These are phyloP conservation scores for Rhododendron mucronatum DNA, from an alignment of 148 eudicot genomes.

Conservation along the genomic window DNA sequence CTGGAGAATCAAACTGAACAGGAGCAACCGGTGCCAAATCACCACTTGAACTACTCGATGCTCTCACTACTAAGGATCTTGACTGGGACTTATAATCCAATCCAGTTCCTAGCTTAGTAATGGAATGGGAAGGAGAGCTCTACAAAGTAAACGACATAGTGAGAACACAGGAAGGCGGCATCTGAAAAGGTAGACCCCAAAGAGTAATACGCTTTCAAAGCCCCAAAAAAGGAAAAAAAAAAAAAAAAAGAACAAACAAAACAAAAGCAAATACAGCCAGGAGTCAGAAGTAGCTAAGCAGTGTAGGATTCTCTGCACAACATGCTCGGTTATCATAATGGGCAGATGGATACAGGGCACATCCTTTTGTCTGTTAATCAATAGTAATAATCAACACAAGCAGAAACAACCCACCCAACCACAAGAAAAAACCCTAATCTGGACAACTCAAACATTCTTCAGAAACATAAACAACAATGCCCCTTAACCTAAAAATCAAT, in stretches of 20 bases:
- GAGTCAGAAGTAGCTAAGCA: neutral
- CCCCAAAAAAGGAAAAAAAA: neutral
- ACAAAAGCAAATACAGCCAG: neutral
- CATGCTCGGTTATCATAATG: neutral
- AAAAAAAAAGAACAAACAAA: neutral
- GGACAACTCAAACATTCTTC: neutral
- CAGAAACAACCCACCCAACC: neutral
- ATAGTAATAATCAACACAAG: neutral
- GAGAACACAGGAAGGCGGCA: slow-evolving; percentile 14
- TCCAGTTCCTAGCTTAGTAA: slow-evolving; percentile 45
- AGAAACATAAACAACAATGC: neutral
- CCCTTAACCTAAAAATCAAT: no score
- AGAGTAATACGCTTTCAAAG: neutral
- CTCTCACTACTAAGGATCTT: slow-evolving; percentile 57
- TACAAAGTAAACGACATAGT: slow-evolving; percentile 19
- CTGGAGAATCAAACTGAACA: slow-evolving; percentile 68
- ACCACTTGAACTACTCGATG: slow-evolving; percentile 48
- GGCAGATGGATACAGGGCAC: no score
- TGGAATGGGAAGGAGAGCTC: slow-evolving; percentile 39
- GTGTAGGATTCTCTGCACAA: neutral
- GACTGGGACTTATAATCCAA: slow-evolving; percentile 30
- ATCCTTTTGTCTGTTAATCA: neutral
- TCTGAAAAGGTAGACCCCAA: neutral
- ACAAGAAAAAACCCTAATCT: neutral
- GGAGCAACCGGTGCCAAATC: slow-evolving; percentile 69